Evolutionary conservation across 495 filamentous ascomycete genomes (phyloP), one percentile per base, ranked within the genome.

Genomic region (Niebla homalea): DNA sequence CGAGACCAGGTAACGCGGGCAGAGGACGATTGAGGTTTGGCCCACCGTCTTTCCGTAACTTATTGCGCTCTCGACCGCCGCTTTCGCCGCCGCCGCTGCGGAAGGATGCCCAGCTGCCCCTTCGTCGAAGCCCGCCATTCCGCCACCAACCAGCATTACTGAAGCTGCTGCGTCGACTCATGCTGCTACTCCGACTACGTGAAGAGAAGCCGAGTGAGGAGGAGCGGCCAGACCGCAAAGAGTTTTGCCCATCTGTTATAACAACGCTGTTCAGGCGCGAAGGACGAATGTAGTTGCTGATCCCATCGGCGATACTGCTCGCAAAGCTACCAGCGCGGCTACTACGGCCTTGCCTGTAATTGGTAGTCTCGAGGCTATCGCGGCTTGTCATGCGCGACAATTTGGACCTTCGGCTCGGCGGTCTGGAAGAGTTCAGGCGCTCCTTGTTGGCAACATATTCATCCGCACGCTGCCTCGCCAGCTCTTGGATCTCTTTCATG

Each of bases 21-120:
- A 61, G 37, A 4, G 54, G 51, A 3, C 58, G 56, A 26, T 61
- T 61, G 40, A 61, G 49, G 45, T 61, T 58, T 10, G 46, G 49
- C 25, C 35, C 52, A 5, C 58, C 58, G n/a, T 54, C 53, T 12
- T 53, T 46, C 10, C 43, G 36, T 8, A 45, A 35, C 26, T 46
- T 51, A 15, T 38, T 54, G 1, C 49, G 44, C 20, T 55, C 44
- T 11, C 21, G 14, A 11, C 19, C 25, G 10, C 53, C 57, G n/a
- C 40, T 36, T 12, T 61, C 56, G n/a, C 42, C 36, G 14, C 48
- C 45, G 4, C 35, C 51, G 38, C 58, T 61, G n/a, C 58, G 56
- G 45, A 58, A 61, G 18, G 58, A 61, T 22, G 46, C 49, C 56
- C 55, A 61, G 39, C 58, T 61, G n/a, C 50, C 48, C 52, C 54